These are phyloP conservation scores for Leptosphaerulina australis DNA, from an alignment of 2,329 filamentous ascomycete genomes.

Conservation along the genomic window DNA sequence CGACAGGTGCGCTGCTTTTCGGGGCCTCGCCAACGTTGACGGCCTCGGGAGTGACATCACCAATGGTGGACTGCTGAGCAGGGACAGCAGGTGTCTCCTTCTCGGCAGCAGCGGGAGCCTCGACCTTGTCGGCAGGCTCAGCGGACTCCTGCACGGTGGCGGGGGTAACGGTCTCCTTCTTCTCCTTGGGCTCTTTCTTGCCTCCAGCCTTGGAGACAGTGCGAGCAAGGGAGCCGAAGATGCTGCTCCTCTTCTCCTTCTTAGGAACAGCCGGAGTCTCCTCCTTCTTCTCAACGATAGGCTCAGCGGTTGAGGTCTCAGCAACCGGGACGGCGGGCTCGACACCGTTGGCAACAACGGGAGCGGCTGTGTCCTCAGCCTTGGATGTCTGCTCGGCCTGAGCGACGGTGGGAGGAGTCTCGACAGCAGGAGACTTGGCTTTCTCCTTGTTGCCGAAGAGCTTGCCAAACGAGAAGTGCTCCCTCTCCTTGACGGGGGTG, in stretches of 20 bases:
- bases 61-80: slow-evolving; percentile 42
- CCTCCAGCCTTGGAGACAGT: slow-evolving; percentile 50
- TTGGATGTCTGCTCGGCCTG: slow-evolving; percentile 51
- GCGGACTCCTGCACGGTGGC: slow-evolving; percentile 45
- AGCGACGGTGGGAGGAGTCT: slow-evolving; percentile 47
- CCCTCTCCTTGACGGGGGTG: slow-evolving; percentile 54
- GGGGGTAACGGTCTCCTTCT: slow-evolving; percentile 41
- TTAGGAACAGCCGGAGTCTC: slow-evolving; percentile 53
- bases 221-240: slow-evolving; percentile 72
- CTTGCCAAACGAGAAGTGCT: slow-evolving; percentile 61
- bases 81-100: slow-evolving; percentile 38
- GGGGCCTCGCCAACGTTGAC: slow-evolving; percentile 50
- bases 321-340: slow-evolving; percentile 39
- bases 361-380: slow-evolving; percentile 42
- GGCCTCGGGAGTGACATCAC: slow-evolving; percentile 48
- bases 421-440: slow-evolving; percentile 51
- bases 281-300: slow-evolving; percentile 44
- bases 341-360: slow-evolving; percentile 27
- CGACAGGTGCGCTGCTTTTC: slow-evolving; percentile 49
- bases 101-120: slow-evolving; percentile 30
- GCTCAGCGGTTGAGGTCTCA: slow-evolving; percentile 55
- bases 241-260: slow-evolving; percentile 84
- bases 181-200: slow-evolving; percentile 49
- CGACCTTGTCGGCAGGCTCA: slow-evolving; percentile 34
- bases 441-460: slow-evolving; percentile 60